Percentiles rank a stretch among this genome's conserved stretches.
These are phyloP conservation scores for Debaryomyces prosopidis DNA, from an alignment of 805 yeast genomes.

Conservation along the genomic window DNA sequence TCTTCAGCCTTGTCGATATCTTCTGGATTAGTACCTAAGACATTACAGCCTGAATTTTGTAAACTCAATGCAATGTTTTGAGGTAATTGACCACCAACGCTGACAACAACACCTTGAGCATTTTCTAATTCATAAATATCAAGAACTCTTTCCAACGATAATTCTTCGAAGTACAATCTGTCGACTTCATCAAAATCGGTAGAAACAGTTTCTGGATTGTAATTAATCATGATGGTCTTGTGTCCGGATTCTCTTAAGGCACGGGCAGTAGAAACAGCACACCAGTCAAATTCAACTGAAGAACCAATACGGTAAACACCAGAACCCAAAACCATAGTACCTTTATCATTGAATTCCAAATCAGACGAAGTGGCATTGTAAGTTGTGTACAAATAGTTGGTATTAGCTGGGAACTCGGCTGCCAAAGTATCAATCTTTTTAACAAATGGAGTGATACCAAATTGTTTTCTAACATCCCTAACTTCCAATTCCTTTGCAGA, in stretches of 20 bases:
- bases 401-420: slow-evolving; percentile 97
- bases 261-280: slow-evolving; percentile 96
- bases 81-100: slow-evolving; percentile 98
- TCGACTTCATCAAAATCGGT: slow-evolving; percentile 99
- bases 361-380: slow-evolving; percentile 89
- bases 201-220: slow-evolving; percentile 97
- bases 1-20: slow-evolving; percentile 98
- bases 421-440: slow-evolving; percentile 97
- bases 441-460: slow-evolving; percentile 86
- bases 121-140: slow-evolving; percentile 94
- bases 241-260: slow-evolving; percentile 85
- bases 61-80: slow-evolving; percentile 91
- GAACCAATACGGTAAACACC: slow-evolving; percentile 99
- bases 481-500: slow-evolving; percentile 76
- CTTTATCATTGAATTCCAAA: slow-evolving; percentile 82
- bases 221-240: slow-evolving; percentile 93
- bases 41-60: slow-evolving; percentile 80
- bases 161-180: slow-evolving; percentile 93
- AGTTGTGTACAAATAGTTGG: slow-evolving; percentile 94
- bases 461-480: slow-evolving; percentile 76
- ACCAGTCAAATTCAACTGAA: slow-evolving; percentile 98
- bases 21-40: slow-evolving; percentile 91
- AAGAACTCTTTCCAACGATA: slow-evolving; percentile 93
- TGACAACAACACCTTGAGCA: slow-evolving; percentile 88
- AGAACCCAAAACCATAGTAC: slow-evolving; percentile 95